These are phyloP conservation scores for Scheffersomyces illinoinensis DNA, from an alignment of 1,139 yeast species.

Conservation along the genomic window DNA sequence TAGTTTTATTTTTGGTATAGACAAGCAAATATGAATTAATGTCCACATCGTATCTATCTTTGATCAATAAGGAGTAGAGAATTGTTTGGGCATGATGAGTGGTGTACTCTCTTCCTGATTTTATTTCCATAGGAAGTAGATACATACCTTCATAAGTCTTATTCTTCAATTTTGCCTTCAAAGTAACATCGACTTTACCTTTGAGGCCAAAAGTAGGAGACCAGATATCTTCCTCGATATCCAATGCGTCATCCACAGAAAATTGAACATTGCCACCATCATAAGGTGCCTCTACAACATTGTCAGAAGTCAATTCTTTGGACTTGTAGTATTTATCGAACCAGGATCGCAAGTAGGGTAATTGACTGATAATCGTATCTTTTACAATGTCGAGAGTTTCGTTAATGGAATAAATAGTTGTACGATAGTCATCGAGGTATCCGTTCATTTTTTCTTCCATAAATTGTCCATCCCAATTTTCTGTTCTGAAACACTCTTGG, in stretches of 20 bases:
- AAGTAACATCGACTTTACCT: conserved; percentile 87
- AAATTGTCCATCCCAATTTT: conserved; percentile 42
- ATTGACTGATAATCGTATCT: conserved; percentile 48
- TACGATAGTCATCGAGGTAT: conserved; percentile 41
- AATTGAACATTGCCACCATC: conserved; percentile 35
- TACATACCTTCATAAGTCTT: conserved; percentile 32
- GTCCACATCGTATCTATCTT: conserved; percentile 74
- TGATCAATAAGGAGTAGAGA: conserved; percentile 75
- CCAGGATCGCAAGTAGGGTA: conserved; percentile 68
- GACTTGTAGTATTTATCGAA: conserved; percentile 45
- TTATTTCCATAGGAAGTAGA: conserved; percentile 82
- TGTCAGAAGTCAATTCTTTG: conserved; percentile 16
- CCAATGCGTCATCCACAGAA: conserved; percentile 66
- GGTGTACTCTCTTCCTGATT: conserved; percentile 71
- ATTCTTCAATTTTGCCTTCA: conserved; percentile 52
- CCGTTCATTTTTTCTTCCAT: conserved; percentile 47
- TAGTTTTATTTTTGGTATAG: conserved; percentile 64
- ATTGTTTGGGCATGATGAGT: conserved; percentile 87
- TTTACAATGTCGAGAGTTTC: conserved; percentile 49
- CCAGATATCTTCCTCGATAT: conserved; percentile 89
- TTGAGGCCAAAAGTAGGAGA: conserved; percentile 90
- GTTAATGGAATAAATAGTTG: conserved; percentile 61
- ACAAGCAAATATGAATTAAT: conserved; percentile 68
- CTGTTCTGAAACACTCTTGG: conserved; percentile 60
- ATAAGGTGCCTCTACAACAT: conserved; percentile 40